phyloP scores from a whole-genome alignment of 2,329 filamentous ascomycete species.

The Trichoderma sp. region DNA sequence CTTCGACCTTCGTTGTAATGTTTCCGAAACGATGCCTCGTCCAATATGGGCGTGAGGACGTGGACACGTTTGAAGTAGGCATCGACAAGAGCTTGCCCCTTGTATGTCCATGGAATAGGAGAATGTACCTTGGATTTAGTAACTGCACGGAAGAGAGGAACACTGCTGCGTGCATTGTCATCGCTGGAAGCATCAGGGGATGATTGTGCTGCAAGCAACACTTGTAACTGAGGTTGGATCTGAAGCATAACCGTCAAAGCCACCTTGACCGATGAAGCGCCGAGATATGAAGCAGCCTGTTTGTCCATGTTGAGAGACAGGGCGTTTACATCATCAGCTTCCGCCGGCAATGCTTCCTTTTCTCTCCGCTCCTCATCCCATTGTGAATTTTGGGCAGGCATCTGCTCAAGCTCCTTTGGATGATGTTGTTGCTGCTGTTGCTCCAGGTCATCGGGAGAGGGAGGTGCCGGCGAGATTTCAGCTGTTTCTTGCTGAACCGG shows the following conservation, averaged over 20 bases:
- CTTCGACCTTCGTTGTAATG: slow-evolving; percentile 48
- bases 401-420: slow-evolving; percentile 61
- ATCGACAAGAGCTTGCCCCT: slow-evolving; percentile 32
- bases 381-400: slow-evolving; percentile 61
- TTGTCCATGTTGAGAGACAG: slow-evolving; percentile 59
- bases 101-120: slow-evolving; percentile 11
- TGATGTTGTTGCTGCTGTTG: slow-evolving; percentile 44
- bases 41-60: slow-evolving; percentile 57
- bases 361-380: slow-evolving; percentile 63
- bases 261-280: slow-evolving; percentile 62
- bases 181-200: neutral
- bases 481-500: slow-evolving; percentile 47
- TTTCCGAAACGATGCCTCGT: slow-evolving; percentile 57
- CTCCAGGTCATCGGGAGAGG: neutral
- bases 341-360: slow-evolving; percentile 55
- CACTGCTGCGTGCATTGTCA: neutral
- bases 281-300: slow-evolving; percentile 56
- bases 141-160: neutral
- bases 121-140: neutral
- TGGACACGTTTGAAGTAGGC: slow-evolving; percentile 56
- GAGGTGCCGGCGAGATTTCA: neutral
- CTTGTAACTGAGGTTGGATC: slow-evolving; percentile 32
- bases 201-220: slow-evolving; percentile 19
- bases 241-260: slow-evolving; percentile 55
- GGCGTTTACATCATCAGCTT: slow-evolving; percentile 54